Evolutionary conservation across 2,329 filamentous ascomycete species (phyloP).

Genomic region (Calonectria hongkongensis): DNA sequence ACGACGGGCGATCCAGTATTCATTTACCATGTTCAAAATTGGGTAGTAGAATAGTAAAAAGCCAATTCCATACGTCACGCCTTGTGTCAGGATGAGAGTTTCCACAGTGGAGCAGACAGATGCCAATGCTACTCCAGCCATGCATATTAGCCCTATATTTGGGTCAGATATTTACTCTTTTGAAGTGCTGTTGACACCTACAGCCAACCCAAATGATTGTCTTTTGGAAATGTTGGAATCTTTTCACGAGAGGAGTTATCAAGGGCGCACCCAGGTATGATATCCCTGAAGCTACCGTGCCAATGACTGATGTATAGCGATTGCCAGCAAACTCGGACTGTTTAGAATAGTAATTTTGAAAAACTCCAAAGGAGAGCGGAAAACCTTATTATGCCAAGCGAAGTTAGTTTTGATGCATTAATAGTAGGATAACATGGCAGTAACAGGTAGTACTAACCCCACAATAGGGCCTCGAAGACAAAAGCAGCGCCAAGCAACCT

Average conservation of each 20-base stretch:
- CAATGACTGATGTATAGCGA: not conserved
- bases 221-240: not conserved
- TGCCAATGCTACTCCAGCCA: not conserved
- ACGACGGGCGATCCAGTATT: slow-evolving; percentile 2
- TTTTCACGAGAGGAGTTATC: not conserved
- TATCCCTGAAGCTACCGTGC: not conserved
- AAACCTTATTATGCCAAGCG: not conserved
- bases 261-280: not conserved
- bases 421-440: not conserved
- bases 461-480: not conserved
- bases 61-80: not conserved
- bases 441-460: not conserved
- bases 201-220: slow-evolving; percentile 2
- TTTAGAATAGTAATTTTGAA: slow-evolving; percentile 6
- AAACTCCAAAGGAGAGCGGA: slow-evolving; percentile 4
- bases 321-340: not conserved
- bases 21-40: slow-evolving; percentile 10
- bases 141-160: not conserved
- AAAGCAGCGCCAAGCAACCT: not conserved
- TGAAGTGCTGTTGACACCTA: not conserved
- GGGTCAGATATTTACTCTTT: not conserved
- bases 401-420: not conserved
- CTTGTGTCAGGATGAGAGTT: slow-evolving; percentile 4
- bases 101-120: not conserved
- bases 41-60: not conserved